Evolutionary conservation across 352 stramenopile species (phyloP).

Genomic region (Phytophthora pini): DNA sequence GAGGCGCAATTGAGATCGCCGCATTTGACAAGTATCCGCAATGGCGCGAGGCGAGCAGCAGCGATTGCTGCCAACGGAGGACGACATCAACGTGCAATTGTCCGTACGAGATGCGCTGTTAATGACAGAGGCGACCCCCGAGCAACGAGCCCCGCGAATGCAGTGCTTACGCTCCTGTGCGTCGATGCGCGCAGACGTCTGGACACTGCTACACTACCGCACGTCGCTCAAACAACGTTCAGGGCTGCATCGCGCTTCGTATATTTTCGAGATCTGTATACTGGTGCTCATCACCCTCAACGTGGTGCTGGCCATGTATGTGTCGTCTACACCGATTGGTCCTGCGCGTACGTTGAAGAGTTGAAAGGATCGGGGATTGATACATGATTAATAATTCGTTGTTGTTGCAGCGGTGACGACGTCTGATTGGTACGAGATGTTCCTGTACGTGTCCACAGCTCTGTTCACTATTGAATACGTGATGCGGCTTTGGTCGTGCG

Average conservation of each 20-base stretch:
- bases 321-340: conserved; percentile 37
- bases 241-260: conserved; percentile 69
- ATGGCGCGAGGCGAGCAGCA: conserved; percentile 23
- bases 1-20: neutral
- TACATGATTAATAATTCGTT: conserved; percentile 5
- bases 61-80: conserved; percentile 17
- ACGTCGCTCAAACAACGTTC: conserved; percentile 66
- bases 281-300: conserved; percentile 83
- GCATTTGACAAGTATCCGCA: conserved; percentile 10
- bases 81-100: conserved; percentile 25
- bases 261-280: conserved; percentile 68
- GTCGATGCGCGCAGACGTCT: conserved; percentile 63
- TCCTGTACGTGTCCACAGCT: conserved; percentile 77
- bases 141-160: neutral
- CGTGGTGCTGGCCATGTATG: conserved; percentile 76
- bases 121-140: neutral
- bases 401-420: conserved; percentile 36
- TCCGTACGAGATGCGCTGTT: conserved; percentile 18
- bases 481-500: conserved; percentile 82
- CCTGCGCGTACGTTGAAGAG: conserved; percentile 31
- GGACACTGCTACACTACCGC: conserved; percentile 81
- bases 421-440: conserved; percentile 73
- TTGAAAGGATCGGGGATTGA: conserved; percentile 1
- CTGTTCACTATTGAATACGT: conserved; percentile 83
- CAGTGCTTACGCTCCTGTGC: conserved; percentile 7